These are phyloP conservation scores for Globisporangium cylindrosporum DNA, from an alignment of 352 stramenopile genomes.

Conservation along the genomic window DNA sequence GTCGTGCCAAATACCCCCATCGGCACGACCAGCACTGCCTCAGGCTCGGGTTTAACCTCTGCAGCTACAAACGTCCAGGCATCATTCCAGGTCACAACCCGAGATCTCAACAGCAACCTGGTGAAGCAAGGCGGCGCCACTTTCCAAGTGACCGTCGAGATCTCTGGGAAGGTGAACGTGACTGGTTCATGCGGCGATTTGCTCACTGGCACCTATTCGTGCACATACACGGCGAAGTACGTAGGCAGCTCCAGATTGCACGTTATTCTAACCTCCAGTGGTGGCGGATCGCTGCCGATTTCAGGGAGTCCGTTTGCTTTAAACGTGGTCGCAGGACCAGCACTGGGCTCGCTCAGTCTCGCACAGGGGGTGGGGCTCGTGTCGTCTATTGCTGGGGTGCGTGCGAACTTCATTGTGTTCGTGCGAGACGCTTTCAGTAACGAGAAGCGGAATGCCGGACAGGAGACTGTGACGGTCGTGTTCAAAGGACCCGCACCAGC, in stretches of 20 bases:
- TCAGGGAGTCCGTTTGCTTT: constrained; percentile 51
- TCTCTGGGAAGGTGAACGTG: constrained; percentile 33
- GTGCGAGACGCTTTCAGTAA: constrained; percentile 63
- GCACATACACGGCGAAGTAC: constrained; percentile 52
- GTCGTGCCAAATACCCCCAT: constrained; percentile 45
- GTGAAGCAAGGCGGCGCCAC: constrained; percentile 38
- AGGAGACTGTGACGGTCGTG: constrained; percentile 34
- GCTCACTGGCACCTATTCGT: constrained; percentile 56
- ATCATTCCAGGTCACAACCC: constrained; percentile 53
- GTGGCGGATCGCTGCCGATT: constrained; percentile 24
- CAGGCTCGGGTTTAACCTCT: constrained; percentile 29
- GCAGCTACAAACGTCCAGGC: constrained; percentile 58
- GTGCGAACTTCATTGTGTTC: constrained; percentile 43
- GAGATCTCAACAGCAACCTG: constrained; percentile 55
- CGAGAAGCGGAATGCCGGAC: constrained; percentile 52
- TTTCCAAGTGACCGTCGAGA: constrained; percentile 37
- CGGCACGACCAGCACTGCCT: constrained; percentile 39
- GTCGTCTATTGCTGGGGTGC: constrained; percentile 48
- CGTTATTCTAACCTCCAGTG: constrained; percentile 25
- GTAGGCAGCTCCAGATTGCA: constrained; percentile 36
- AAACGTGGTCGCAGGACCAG: constrained; percentile 42
- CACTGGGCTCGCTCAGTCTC: constrained; percentile 40
- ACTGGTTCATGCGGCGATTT: constrained; percentile 47
- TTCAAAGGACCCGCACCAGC: constrained; percentile 37
- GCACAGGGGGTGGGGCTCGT: constrained; percentile 43